phyloP scores from a whole-genome alignment of 139 green algal genomes.

The Zygnema cylindricum region DNA sequence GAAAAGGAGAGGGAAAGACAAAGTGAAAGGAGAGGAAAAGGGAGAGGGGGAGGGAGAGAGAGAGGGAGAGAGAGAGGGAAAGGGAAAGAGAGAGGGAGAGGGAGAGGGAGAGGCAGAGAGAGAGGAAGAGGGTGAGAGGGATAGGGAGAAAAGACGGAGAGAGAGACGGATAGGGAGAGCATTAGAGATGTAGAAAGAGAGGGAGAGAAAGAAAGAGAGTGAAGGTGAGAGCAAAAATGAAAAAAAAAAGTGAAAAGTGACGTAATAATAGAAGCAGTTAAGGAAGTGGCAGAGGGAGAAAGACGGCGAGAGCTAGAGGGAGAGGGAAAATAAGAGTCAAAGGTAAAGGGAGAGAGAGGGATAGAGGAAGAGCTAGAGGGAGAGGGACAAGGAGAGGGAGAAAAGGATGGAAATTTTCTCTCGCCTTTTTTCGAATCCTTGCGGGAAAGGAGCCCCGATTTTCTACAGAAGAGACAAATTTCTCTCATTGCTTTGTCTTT shows the following conservation, averaged over 20 bases:
- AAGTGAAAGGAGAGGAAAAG: too few relatives aligned
- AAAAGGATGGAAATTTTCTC: too few relatives aligned
- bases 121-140: not conserved
- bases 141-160: not conserved
- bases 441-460: too few relatives aligned
- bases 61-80: not conserved
- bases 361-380: not conserved
- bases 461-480: too few relatives aligned
- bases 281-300: conserved; percentile 97
- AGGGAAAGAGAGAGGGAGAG: not conserved
- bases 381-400: too few relatives aligned
- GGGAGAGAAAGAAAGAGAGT: not conserved
- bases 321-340: conserved; percentile 21
- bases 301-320: conserved; percentile 71
- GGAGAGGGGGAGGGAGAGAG: too few relatives aligned
- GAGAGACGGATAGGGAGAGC: not conserved
- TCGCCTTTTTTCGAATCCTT: too few relatives aligned
- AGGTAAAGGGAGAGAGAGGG: not conserved
- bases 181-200: not conserved
- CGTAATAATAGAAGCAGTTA: conserved; percentile 93
- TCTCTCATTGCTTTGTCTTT: too few relatives aligned
- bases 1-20: too few relatives aligned
- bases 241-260: conserved; percentile 80
- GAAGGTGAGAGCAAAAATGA: not conserved
- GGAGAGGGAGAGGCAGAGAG: not conserved